A percentile compares a stretch with the other conserved stretches of the same genome.
These are phyloP conservation scores for Cystobasidium slooffiae DNA, from an alignment of 1,284 basidiomycete species.

Conservation along the genomic window DNA sequence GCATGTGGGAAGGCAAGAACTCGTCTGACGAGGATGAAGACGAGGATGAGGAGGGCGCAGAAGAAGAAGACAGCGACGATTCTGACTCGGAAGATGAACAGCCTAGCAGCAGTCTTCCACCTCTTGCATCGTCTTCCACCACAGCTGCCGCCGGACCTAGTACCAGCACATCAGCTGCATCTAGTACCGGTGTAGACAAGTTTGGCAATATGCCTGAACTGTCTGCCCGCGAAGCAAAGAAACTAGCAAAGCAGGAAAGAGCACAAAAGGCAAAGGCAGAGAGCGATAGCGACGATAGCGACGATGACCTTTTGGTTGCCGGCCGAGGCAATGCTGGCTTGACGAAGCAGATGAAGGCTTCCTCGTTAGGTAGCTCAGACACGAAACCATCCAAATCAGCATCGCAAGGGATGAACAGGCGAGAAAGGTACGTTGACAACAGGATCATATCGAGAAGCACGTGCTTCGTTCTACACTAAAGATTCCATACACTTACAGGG, in stretches of 20 bases:
- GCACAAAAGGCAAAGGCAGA: slow-evolving; percentile 34
- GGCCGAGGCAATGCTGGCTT: slow-evolving; percentile 39
- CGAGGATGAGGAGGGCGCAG: slow-evolving; percentile 59
- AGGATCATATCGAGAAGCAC: background rate
- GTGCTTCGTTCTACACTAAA: background rate
- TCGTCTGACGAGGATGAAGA: slow-evolving; percentile 53
- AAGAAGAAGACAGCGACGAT: slow-evolving; percentile 66
- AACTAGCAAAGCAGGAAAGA: slow-evolving; percentile 46
- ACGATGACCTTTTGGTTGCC: slow-evolving; percentile 36
- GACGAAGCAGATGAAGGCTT: slow-evolving; percentile 45
- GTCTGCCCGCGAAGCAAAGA: slow-evolving; percentile 36
- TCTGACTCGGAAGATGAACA: slow-evolving; percentile 51
- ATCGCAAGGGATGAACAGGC: slow-evolving; percentile 66
- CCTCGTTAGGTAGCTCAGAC: slow-evolving; percentile 40
- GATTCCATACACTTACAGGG: too few relatives aligned
- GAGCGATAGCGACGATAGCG: slow-evolving; percentile 44
- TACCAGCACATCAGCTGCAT: slow-evolving; percentile 56
- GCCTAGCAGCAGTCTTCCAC: background rate
- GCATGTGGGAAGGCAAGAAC: slow-evolving; percentile 55
- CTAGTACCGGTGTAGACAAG: slow-evolving; percentile 47
- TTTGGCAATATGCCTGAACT: slow-evolving; percentile 26
- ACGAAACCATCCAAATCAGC: slow-evolving; percentile 14
- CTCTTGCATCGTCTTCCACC: background rate
- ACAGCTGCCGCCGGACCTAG: background rate
- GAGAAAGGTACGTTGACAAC: slow-evolving; percentile 65